These are phyloP conservation scores for Aspergillus hancockii DNA, from an alignment of 495 filamentous ascomycete species.

Conservation along the genomic window DNA sequence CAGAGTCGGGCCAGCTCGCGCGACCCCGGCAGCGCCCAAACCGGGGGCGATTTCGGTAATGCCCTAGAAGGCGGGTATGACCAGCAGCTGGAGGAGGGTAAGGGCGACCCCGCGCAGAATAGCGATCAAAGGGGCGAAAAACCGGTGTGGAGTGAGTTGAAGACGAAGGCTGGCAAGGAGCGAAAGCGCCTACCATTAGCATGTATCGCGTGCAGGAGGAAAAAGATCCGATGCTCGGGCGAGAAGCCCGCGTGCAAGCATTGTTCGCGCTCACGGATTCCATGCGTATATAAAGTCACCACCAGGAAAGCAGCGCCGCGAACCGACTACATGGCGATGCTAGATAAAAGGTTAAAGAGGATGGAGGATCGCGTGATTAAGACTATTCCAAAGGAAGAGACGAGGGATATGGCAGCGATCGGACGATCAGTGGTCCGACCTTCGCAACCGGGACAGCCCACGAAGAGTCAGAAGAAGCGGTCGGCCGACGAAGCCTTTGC, in stretches of 20 bases:
- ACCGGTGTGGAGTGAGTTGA: slow-evolving; percentile 91
- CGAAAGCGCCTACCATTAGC: slow-evolving; percentile 90
- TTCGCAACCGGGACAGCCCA: slow-evolving; percentile 58
- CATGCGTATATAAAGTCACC: slow-evolving; percentile 98
- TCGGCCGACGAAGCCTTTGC: slow-evolving; percentile 88
- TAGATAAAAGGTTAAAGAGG: slow-evolving; percentile 86
- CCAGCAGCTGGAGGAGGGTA: slow-evolving; percentile 25
- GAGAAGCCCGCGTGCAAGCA: slow-evolving; percentile 98
- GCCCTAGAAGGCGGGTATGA: slow-evolving; percentile 23
- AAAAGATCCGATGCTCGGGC: slow-evolving; percentile 97
- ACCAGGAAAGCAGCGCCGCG: slow-evolving; percentile 92
- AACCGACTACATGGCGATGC: slow-evolving; percentile 99
- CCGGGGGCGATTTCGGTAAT: slow-evolving; percentile 26
- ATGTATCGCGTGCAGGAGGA: slow-evolving; percentile 92
- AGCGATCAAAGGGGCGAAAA: slow-evolving; percentile 32
- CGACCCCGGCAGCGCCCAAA: slow-evolving; percentile 36
- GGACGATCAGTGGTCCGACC: slow-evolving; percentile 81
- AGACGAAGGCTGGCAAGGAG: slow-evolving; percentile 98
- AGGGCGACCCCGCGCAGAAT: slow-evolving; percentile 40
- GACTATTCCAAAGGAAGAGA: slow-evolving; percentile 83
- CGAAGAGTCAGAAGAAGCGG: slow-evolving; percentile 74
- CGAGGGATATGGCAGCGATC: slow-evolving; percentile 57
- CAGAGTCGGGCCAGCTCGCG: slow-evolving; percentile 49
- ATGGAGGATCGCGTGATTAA: slow-evolving; percentile 99
- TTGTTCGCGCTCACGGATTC: slow-evolving; percentile 88